phyloP scores from a whole-genome alignment of 2,329 filamentous ascomycete genomes.

The Alternaria conjuncta region DNA sequence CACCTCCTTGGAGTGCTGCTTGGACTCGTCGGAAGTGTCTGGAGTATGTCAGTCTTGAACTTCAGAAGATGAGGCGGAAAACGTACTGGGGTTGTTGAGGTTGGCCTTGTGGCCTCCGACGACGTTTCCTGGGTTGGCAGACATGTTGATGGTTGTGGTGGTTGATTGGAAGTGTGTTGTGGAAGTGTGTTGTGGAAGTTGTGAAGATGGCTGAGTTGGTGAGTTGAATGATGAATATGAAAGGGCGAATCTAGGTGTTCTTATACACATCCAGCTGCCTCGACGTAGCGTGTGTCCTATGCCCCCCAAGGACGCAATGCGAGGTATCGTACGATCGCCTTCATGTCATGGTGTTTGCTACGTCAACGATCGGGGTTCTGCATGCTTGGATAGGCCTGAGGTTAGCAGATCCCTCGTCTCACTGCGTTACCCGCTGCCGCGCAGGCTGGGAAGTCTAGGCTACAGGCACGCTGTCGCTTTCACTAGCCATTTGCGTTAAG shows the following conservation, averaged over 20 bases:
- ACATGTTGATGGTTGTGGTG: constrained; percentile 43
- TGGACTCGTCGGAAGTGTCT: constrained; percentile 61
- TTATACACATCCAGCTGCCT: neutral
- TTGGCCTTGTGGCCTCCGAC: constrained; percentile 67
- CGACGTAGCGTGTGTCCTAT: neutral
- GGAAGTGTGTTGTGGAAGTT: neutral
- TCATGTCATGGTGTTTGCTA: neutral
- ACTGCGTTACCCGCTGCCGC: neutral
- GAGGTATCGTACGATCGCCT: constrained; percentile 3
- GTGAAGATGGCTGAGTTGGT: neutral
- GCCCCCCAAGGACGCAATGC: neutral
- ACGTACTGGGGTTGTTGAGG: constrained; percentile 60
- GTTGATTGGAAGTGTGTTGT: neutral
- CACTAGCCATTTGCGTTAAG: constrained; percentile 3
- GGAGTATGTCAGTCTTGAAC: neutral
- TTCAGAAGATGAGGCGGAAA: too few relatives aligned
- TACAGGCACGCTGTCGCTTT: neutral
- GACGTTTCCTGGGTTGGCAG: constrained; percentile 57
- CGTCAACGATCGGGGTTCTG: constrained; percentile 14
- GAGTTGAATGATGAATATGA: neutral
- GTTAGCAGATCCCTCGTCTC: neutral
- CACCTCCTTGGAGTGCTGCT: constrained; percentile 61
- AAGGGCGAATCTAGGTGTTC: neutral
- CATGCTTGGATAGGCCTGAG: neutral
- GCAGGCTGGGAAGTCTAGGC: neutral